Percentiles rank a stretch among this genome's conserved stretches.
These are phyloP conservation scores for Leucoagaricus sp. DNA, from an alignment of 1,284 basidiomycete species.

Conservation along the genomic window DNA sequence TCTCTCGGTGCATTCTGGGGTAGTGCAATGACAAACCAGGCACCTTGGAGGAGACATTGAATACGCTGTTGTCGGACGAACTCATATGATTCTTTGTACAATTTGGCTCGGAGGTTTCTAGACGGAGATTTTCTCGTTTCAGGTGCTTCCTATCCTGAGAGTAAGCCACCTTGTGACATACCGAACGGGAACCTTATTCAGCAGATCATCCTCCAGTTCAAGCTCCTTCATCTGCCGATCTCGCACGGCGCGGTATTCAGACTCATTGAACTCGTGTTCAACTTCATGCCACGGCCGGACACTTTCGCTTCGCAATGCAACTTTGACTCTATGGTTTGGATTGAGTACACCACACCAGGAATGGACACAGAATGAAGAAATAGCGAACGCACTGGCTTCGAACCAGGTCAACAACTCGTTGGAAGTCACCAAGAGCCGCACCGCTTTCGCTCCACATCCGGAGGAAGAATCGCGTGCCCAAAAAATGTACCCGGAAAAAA, in stretches of 20 bases:
- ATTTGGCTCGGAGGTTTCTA: slow-evolving; percentile 83
- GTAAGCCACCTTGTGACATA: slow-evolving; percentile 36
- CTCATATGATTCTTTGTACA: slow-evolving; percentile 91
- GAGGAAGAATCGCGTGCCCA: slow-evolving; percentile 88
- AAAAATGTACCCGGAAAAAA: slow-evolving; percentile 80
- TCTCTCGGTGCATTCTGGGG: slow-evolving; percentile 54
- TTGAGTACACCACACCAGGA: slow-evolving; percentile 12
- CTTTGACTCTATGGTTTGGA: slow-evolving; percentile 58
- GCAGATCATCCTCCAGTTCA: slow-evolving; percentile 87
- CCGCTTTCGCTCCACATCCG: slow-evolving; percentile 96
- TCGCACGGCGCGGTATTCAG: slow-evolving; percentile 85
- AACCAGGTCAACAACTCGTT: slow-evolving; percentile 79
- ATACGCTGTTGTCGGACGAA: slow-evolving; percentile 91
- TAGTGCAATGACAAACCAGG: slow-evolving; percentile 85
- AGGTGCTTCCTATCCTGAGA: neutral
- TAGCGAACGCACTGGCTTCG: slow-evolving; percentile 75
- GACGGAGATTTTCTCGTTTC: neutral
- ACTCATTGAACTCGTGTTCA: slow-evolving; percentile 82
- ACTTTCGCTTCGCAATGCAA: slow-evolving; percentile 78
- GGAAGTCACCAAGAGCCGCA: slow-evolving; percentile 79
- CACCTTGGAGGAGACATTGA: slow-evolving; percentile 85
- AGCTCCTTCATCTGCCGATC: slow-evolving; percentile 95
- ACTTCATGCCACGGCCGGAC: slow-evolving; percentile 83
- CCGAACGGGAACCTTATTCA: slow-evolving; percentile 85
- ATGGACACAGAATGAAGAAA: neutral